phyloP scores from a whole-genome alignment of 306 rosid species.

The Delonix regia region DNA sequence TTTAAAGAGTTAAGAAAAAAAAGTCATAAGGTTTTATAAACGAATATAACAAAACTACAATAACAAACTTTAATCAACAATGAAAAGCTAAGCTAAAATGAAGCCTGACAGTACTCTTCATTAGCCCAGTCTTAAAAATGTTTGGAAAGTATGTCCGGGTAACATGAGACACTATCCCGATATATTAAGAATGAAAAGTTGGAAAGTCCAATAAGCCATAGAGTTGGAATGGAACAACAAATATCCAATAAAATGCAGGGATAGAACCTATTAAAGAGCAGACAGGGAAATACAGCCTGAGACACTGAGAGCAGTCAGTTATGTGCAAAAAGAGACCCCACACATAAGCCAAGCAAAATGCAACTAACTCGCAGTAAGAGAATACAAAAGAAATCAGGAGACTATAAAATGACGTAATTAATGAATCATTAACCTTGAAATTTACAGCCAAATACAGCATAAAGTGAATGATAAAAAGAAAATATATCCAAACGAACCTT shows the following conservation, averaged over 20 bases:
- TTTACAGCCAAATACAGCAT: neutral
- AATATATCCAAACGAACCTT: neutral
- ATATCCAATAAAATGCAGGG: neutral
- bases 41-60: neutral
- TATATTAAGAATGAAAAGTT: neutral
- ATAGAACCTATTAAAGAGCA: neutral
- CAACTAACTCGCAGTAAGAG: neutral
- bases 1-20: neutral
- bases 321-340: neutral
- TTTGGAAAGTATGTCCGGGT: neutral
- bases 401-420: neutral
- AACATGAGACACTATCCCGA: neutral
- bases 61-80: neutral
- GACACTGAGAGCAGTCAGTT: neutral
- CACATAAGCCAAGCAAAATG: conserved; percentile 5
- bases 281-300: neutral
- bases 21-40: neutral
- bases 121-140: neutral
- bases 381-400: neutral
- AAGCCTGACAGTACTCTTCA: neutral
- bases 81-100: neutral
- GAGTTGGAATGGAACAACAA: neutral
- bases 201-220: conserved; percentile 10
- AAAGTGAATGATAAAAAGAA: conserved; percentile 2
- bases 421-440: neutral